phyloP scores from a whole-genome alignment of 169 alveolate species.

The Eimeria praecox region DNA sequence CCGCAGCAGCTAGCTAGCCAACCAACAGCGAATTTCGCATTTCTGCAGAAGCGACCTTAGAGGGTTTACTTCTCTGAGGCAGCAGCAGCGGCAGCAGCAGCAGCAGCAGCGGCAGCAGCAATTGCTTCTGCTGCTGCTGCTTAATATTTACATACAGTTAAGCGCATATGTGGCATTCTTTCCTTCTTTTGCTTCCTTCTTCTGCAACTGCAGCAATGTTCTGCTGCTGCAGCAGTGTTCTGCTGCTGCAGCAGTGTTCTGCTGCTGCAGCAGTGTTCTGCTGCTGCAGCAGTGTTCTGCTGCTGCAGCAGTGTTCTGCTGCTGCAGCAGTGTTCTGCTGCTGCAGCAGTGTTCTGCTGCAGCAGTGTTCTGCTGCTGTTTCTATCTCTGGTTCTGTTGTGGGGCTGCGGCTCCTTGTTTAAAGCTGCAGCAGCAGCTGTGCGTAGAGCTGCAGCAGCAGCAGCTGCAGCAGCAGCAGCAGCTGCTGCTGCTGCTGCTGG shows the following conservation, averaged over 20 bases:
- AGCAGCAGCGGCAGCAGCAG: not conserved
- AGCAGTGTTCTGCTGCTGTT: not conserved
- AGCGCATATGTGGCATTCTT: not conserved
- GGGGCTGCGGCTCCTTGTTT: not conserved
- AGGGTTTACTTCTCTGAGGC: not conserved
- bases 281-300: too few species aligned
- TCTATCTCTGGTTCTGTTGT: not conserved
- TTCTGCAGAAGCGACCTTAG: not conserved
- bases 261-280: not conserved
- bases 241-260: too few species aligned
- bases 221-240: not conserved
- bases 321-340: not conserved
- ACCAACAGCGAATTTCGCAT: not conserved
- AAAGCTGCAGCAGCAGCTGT: not conserved
- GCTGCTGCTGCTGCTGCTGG: too few species aligned
- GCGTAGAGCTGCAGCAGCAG: not conserved
- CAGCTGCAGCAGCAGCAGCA: too few species aligned
- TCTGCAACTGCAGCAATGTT: too few species aligned
- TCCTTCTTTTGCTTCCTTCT: not conserved
- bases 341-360: not conserved
- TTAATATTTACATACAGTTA: too few species aligned
- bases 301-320: not conserved
- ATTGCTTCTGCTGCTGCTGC: too few species aligned
- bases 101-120: too few species aligned
- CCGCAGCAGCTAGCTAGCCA: constrained; percentile 18